Base-by-base conservation (phyloP, 768 basidiomycete species). In the Pleurotus pulmonarius region DNA sequence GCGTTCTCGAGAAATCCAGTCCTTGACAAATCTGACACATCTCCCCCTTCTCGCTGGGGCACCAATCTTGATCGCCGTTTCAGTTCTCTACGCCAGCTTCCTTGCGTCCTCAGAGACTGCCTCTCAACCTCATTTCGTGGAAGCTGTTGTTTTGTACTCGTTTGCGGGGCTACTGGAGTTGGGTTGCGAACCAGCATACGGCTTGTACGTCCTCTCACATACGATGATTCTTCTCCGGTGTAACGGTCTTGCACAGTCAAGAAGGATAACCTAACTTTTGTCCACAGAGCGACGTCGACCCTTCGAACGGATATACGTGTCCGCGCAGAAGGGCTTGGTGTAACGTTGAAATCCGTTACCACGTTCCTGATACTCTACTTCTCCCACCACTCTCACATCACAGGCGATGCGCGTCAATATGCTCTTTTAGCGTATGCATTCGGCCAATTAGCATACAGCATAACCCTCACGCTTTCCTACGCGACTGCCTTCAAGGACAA, bases 371-470 rank as follows among this genome's bases (percentile, higher is more conserved):
- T 85, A 2, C 75, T 98, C 11, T 53, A 53, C 26, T 5, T 20
- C 9, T 41, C 38, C 7, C 12, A 29, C n/a, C 9, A 43, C n/a
- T 53, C 29, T 22, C 39, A 16, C 24, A 37, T n/a, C 20, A 6
- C n/a, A n/a, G 7, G 5, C 41, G 41, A 44, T 20, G 54, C 70
- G 0, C 77, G 79, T 13, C 70, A 77, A 4, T 71, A 82, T 56
- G 83, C 89, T 5, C 77, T 98, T 39, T 64, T 92, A 37, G 92
- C 91, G 0, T 98, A 98, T 67, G 94, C 92, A 1, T 55, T 83
- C 0, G 97, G 97, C 3, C 96, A 98, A 69, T 62, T 90, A 4
- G 78, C 77, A 1, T 98, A 96, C 65, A 85, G 87, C 8, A 54
- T 75, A 0, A 72, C 76, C 13, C 70, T 93, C 22, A 74, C 89